Evolutionary conservation across 257 asterid species (phyloP), one percentile per base, ranked within the genome.

Genomic region (Echites panduratus): DNA sequence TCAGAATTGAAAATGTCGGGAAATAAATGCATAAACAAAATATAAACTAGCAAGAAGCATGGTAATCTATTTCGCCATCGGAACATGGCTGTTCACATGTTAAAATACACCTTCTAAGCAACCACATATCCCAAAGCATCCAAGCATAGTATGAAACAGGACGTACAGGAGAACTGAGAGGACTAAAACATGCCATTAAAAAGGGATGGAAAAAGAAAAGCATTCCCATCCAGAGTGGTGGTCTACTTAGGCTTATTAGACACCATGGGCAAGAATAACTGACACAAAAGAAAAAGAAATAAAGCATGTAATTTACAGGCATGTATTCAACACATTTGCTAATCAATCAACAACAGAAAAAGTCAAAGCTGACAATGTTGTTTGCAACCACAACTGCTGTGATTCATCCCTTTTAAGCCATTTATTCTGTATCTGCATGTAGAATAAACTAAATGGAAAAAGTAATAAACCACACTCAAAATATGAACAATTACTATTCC

Each of bases 381-480:
- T 72, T 44, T 16, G 59, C 52, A 45, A 29, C 22, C 59, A 44
- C 17, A 72, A 59, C 2, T 59, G 49, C 62, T 20, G 27, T 6
- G 24, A 4, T 1, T 11, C 19, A 66, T 19, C 66, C 73, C 14
- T 17, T 27, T 41, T 41, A 52, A 17, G 19, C 12, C 19, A 45
- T 44, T n/a, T 54, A 19, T 66, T n/a, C n/a, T 2, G 40, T 58
- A 14, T 65, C 41, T 17, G 66, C 24, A 20, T 38, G 53, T 66
- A 14, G 38, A 50, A 73, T 16, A 77, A 80, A 53, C 66, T 65
- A 70, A 70, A 72, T 29, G 69, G 71, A 71, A 75, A 81, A 53
- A 38, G 26, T 63, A 66, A 54, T 38, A 66, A 66, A 14, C 3
- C 5, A 14, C 16, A 19, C 69, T 35, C 11, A 41, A 57, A 43